Conservation (phyloP, 164 flowering plant genomes). For the Liriodendron chinense region DNA sequence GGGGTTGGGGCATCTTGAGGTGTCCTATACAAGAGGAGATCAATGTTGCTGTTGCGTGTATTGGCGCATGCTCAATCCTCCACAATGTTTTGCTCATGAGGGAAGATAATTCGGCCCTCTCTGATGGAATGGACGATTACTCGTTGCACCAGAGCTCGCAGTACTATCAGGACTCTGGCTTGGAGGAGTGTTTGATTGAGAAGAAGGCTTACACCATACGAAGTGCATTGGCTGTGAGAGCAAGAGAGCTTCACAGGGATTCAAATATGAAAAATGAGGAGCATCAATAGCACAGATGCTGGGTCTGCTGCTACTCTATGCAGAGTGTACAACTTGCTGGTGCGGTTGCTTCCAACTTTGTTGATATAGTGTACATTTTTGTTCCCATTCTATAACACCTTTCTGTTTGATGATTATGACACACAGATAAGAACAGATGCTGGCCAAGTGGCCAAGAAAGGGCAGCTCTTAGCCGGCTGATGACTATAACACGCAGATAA, state of each 20-base stretch:
- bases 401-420: too few relatives aligned
- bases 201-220: constrained; percentile 35
- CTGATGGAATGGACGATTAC: constrained; percentile 33
- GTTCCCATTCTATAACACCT: too few relatives aligned
- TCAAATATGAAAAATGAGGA: background rate
- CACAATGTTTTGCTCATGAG: constrained; percentile 79
- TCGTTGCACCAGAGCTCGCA: constrained; percentile 20
- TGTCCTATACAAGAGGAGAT: constrained; percentile 55
- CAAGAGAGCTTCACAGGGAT: constrained; percentile 14
- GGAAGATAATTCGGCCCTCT: constrained; percentile 62
- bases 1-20: constrained; percentile 72
- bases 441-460: too few relatives aligned
- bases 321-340: too few relatives aligned
- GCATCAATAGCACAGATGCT: background rate
- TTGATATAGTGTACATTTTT: too few relatives aligned
- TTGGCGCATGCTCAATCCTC: constrained; percentile 81
- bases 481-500: too few relatives aligned
- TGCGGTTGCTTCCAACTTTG: too few relatives aligned
- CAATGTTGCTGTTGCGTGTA: constrained; percentile 59
- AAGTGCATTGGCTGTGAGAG: constrained; percentile 52
- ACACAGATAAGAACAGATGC: too few relatives aligned
- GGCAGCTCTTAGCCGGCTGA: too few relatives aligned
- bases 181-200: constrained; percentile 26
- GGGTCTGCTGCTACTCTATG: too few relatives aligned
- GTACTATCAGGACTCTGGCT: constrained; percentile 16